These are phyloP conservation scores for Westerdykella ornata DNA, from an alignment of 2,329 filamentous ascomycete species.

Conservation along the genomic window DNA sequence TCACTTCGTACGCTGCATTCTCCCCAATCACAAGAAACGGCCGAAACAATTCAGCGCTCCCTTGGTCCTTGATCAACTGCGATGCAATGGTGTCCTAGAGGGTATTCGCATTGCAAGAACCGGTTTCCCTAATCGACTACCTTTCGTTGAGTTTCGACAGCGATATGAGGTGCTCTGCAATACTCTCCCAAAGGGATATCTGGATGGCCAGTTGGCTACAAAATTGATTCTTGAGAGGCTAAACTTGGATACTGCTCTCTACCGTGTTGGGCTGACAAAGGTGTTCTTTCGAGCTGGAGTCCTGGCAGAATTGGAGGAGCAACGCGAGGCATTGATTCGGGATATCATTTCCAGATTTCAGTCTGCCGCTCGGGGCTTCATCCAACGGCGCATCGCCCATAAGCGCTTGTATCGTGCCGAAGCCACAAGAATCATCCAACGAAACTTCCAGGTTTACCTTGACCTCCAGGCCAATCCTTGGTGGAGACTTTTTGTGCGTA, in stretches of 20 bases:
- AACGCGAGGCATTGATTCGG: slow-evolving; percentile 83
- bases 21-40: slow-evolving; percentile 96
- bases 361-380: slow-evolving; percentile 82
- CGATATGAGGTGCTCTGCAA: slow-evolving; percentile 93
- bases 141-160: slow-evolving; percentile 89
- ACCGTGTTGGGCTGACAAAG: slow-evolving; percentile 90
- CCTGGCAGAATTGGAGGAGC: slow-evolving; percentile 91
- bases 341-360: slow-evolving; percentile 94
- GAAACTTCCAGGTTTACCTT: slow-evolving; percentile 87
- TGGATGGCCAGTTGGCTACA: slow-evolving; percentile 82
- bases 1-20: slow-evolving; percentile 94
- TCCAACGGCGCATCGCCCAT: slow-evolving; percentile 78
- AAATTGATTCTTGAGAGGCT: slow-evolving; percentile 85
- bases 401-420: slow-evolving; percentile 93
- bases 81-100: slow-evolving; percentile 98
- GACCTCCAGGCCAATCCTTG: slow-evolving; percentile 88
- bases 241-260: slow-evolving; percentile 74
- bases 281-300: slow-evolving; percentile 98
- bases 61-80: slow-evolving; percentile 92
- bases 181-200: slow-evolving; percentile 75
- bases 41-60: slow-evolving; percentile 88
- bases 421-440: slow-evolving; percentile 88
- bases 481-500: slow-evolving; percentile 92
- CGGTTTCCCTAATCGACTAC: slow-evolving; percentile 87
- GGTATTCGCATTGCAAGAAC: slow-evolving; percentile 95